Evolutionary conservation across 2,329 filamentous ascomycete species (phyloP), one percentile per base, ranked within the genome.

Genomic region (Colletotrichum sansevieriae): DNA sequence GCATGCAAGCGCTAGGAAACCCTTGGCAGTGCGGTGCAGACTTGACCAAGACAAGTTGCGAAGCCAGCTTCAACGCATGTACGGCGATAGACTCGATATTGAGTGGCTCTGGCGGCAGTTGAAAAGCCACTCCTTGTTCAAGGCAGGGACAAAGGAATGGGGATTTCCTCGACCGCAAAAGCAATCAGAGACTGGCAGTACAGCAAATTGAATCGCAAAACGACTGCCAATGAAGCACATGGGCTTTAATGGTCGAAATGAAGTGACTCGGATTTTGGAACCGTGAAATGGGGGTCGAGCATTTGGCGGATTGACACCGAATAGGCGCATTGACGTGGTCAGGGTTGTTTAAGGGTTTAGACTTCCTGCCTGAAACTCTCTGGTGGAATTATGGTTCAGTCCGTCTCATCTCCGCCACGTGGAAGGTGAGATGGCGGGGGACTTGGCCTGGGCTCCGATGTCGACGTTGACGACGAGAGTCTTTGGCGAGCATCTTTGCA

Each of bases 391-490:
- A 57, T 58, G 60, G 61, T 56, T 22, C 55, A 56, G 41, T 60
- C 65, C 55, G 49, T 68, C 65, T 65, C 62, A 65, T 61, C 55
- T 68, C 49, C 11, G 65, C 65, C 65, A 65, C 65, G 62, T 68
- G 65, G 65, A 18, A 65, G 49, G 62, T 61, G 55, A 65, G 55
- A 68, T 65, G 65, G 47, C 65, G 56, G 49, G 47, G 49, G 60
- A 25, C 20, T 49, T 62, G 62, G 13, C 37, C 18, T 35, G 59
- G 44, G 44, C 43, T 22, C 15, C 15, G 35, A 49, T 51, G 18
- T 61, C 58, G 46, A 43, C 29, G 41, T 47, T n/a, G n/a, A 22
- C 47, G 15, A 43, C 37, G 39, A 44, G 43, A 15, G 15, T 35
- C 20, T 12, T 29, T 33, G 44, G 25, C 20, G 15, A 51, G 22